Evolutionary conservation across 768 basidiomycete species (phyloP), one percentile per base, ranked within the genome.

Genomic region (Pleurotus citrinopileatus): DNA sequence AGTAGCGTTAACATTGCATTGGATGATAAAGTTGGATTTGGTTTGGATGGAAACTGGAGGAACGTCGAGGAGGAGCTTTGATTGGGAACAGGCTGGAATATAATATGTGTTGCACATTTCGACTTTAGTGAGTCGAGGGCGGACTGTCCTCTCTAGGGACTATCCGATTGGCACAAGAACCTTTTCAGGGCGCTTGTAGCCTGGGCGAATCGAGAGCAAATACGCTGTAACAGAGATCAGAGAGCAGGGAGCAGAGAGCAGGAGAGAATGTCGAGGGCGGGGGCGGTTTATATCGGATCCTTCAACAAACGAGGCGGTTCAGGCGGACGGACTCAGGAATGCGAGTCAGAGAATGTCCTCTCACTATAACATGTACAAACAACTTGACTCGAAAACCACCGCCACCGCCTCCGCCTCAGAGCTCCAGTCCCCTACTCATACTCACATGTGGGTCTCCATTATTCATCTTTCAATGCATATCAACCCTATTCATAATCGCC

Each of bases 51-150:
- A 52, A 61, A 44, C n/a, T n/a, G n/a, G n/a, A n/a, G n/a, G n/a
- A n/a, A n/a, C n/a, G n/a, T n/a, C n/a, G n/a, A n/a, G n/a, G n/a
- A n/a, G n/a, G n/a, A n/a, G n/a, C n/a, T n/a, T n/a, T n/a, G n/a
- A n/a, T n/a, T n/a, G n/a, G n/a, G n/a, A n/a, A n/a, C n/a, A n/a
- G n/a, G n/a, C n/a, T n/a, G n/a, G n/a, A n/a, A n/a, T n/a, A n/a
- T n/a, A n/a, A 45, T 22, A 42, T 40, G 54, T 34, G 10, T 62
- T 61, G 57, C 57, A 75, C 83, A 84, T 84, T 63, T 67, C 62
- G 68, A 62, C 53, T n/a, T 61, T 57, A 54, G 53, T 62, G 42
- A 57, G 65, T 64, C 32, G 55, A 61, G 52, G 73, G 74, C 72
- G 62, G 62, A 62, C 25, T 47, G 25, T 67, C 68, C 64, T n/a